A percentile compares a stretch with the other conserved stretches of the same genome.
These are phyloP conservation scores for Alternaria gaisen DNA, from an alignment of 2,329 filamentous ascomycete genomes.

Conservation along the genomic window DNA sequence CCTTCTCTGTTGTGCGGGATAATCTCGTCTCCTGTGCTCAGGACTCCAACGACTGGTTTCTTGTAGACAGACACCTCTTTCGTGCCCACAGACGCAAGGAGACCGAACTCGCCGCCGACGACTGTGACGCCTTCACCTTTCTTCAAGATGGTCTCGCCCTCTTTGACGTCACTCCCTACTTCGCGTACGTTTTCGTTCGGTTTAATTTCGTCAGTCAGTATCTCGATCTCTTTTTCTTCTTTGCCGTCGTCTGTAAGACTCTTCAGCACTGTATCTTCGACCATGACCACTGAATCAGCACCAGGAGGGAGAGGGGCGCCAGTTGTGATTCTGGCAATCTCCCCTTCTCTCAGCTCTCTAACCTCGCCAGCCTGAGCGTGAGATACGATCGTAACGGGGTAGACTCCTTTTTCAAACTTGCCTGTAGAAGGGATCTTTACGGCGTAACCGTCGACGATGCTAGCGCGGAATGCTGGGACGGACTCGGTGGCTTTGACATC, in stretches of 20 bases:
- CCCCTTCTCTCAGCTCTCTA: slow-evolving; percentile 71
- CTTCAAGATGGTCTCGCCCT: slow-evolving; percentile 73
- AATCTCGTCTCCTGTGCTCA: slow-evolving; percentile 96
- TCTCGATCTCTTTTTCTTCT: slow-evolving; percentile 89
- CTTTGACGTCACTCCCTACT: slow-evolving; percentile 83
- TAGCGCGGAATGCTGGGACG: slow-evolving; percentile 92
- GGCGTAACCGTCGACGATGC: slow-evolving; percentile 97
- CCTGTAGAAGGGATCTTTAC: slow-evolving; percentile 46
- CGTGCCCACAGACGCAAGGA: slow-evolving; percentile 85
- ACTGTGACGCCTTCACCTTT: slow-evolving; percentile 85
- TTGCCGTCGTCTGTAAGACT: slow-evolving; percentile 78
- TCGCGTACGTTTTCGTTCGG: slow-evolving; percentile 89
- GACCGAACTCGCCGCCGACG: slow-evolving; percentile 87
- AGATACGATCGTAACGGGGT: slow-evolving; percentile 85
- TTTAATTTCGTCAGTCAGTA: slow-evolving; percentile 78
- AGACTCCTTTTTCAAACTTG: slow-evolving; percentile 73
- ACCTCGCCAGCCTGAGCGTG: slow-evolving; percentile 80
- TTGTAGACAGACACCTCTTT: slow-evolving; percentile 75
- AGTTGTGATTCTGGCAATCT: slow-evolving; percentile 91
- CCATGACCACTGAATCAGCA: slow-evolving; percentile 93
- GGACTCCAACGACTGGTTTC: slow-evolving; percentile 80
- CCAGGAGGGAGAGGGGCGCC: slow-evolving; percentile 89
- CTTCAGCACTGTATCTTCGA: slow-evolving; percentile 86
- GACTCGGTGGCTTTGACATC: slow-evolving; percentile 81
- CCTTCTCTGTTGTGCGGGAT: slow-evolving; percentile 74